phyloP scores from a whole-genome alignment of 768 basidiomycete genomes.

The Lactarius vividus region DNA sequence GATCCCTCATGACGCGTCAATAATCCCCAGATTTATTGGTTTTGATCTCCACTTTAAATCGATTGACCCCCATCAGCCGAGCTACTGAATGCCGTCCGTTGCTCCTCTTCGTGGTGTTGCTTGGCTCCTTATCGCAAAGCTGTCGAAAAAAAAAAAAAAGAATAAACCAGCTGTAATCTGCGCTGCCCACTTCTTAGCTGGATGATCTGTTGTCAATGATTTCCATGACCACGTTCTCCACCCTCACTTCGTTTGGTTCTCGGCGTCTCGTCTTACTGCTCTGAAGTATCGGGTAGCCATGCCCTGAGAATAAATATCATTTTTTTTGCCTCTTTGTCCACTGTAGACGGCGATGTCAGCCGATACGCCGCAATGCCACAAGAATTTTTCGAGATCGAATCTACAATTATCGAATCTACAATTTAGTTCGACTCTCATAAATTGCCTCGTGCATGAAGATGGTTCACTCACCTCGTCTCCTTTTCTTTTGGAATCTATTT shows the following conservation, averaged over 20 bases:
- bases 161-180: slow-evolving; percentile 13
- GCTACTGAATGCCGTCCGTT: background rate
- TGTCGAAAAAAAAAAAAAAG: background rate
- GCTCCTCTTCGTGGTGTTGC: background rate
- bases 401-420: background rate
- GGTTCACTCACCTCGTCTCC: slow-evolving; percentile 5
- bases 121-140: background rate
- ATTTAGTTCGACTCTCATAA: slow-evolving; percentile 1
- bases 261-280: background rate
- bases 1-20: slow-evolving; percentile 18
- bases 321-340: background rate
- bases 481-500: slow-evolving; percentile 15
- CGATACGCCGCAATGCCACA: slow-evolving; percentile 3
- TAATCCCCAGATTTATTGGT: slow-evolving; percentile 18
- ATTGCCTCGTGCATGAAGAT: background rate
- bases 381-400: background rate
- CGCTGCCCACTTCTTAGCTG: slow-evolving; percentile 20
- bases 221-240: background rate
- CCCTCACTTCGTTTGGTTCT: background rate
- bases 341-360: slow-evolving; percentile 12
- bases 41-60: slow-evolving; percentile 26
- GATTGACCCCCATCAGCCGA: background rate
- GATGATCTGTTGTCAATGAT: slow-evolving; percentile 13
- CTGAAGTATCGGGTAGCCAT: background rate
- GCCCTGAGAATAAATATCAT: slow-evolving; percentile 9